Percentiles rank a stretch among this genome's conserved stretches.
Conservation (phyloP, 1,284 basidiomycete species). For the Austroboletus niveus region DNA sequence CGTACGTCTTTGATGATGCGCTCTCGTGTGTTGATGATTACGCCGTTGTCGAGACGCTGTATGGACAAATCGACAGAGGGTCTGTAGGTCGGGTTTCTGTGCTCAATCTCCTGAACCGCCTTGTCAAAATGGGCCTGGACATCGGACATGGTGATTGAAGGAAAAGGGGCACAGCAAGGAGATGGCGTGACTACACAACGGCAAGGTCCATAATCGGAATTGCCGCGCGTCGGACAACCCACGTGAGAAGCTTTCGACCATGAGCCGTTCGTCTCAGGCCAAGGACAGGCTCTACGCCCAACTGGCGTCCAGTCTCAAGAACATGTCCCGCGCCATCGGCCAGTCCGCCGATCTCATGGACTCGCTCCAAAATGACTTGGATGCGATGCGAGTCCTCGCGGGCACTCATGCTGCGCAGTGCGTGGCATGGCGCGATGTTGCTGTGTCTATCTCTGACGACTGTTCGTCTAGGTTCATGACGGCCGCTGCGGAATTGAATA, state of each 20-base stretch:
- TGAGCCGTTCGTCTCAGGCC: slow-evolving; percentile 49
- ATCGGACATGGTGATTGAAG: slow-evolving; percentile 36
- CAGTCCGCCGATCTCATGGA: slow-evolving; percentile 72
- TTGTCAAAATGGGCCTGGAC: slow-evolving; percentile 60
- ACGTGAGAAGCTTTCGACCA: background rate
- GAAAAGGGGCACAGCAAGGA: too few relatives aligned
- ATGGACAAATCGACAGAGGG: slow-evolving; percentile 75
- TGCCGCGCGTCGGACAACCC: too few relatives aligned
- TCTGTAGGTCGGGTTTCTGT: slow-evolving; percentile 55
- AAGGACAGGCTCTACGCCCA: slow-evolving; percentile 73
- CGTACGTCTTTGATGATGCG: slow-evolving; percentile 81
- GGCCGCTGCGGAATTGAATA: slow-evolving; percentile 53
- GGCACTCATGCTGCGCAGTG: slow-evolving; percentile 73
- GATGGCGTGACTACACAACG: background rate
- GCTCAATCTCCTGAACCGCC: slow-evolving; percentile 73
- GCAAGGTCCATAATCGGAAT: slow-evolving; percentile 20
- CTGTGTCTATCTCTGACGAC: background rate
- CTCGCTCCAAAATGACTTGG: slow-evolving; percentile 64
- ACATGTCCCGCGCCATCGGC: slow-evolving; percentile 58
- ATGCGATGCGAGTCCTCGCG: slow-evolving; percentile 69
- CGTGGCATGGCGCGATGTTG: slow-evolving; percentile 18
- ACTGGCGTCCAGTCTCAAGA: slow-evolving; percentile 56
- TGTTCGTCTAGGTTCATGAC: slow-evolving; percentile 56
- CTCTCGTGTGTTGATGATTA: slow-evolving; percentile 81
- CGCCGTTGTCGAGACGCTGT: slow-evolving; percentile 87